These are phyloP conservation scores for Butyriboletus loyo DNA, from an alignment of 768 basidiomycete genomes.

Conservation along the genomic window DNA sequence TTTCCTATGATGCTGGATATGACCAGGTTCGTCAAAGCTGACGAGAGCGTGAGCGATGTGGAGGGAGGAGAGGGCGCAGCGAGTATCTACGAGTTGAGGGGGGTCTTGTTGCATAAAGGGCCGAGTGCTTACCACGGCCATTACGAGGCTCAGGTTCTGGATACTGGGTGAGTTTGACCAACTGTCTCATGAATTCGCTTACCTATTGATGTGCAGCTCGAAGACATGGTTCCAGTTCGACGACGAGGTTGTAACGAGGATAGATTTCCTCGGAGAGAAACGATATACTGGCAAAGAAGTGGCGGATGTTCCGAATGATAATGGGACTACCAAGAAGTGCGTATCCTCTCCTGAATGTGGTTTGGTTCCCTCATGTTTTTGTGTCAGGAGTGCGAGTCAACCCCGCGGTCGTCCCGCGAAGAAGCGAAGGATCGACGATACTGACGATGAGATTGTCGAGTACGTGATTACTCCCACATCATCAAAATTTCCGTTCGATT, in stretches of 20 bases:
- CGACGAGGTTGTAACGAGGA: slow-evolving; percentile 77
- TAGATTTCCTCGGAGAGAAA: slow-evolving; percentile 52
- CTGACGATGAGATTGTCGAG: slow-evolving; percentile 48
- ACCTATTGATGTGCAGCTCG: slow-evolving; percentile 39
- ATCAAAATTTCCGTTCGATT: slow-evolving; percentile 14
- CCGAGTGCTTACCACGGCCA: slow-evolving; percentile 90
- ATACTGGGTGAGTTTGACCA: slow-evolving; percentile 50
- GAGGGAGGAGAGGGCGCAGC: slow-evolving; percentile 17
- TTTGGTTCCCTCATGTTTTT: not conserved
- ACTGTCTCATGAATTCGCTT: not conserved
- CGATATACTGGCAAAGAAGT: slow-evolving; percentile 30
- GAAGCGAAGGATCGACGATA: slow-evolving; percentile 55
- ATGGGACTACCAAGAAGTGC: slow-evolving; percentile 27
- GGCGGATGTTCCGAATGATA: slow-evolving; percentile 26
- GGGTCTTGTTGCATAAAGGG: slow-evolving; percentile 87
- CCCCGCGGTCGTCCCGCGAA: slow-evolving; percentile 41
- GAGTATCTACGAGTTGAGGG: slow-evolving; percentile 76
- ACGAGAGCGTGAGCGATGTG: slow-evolving; percentile 25
- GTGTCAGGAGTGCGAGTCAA: slow-evolving; percentile 26
- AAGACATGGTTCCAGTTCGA: slow-evolving; percentile 89
- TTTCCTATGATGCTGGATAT: slow-evolving; percentile 78
- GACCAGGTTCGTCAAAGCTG: slow-evolving; percentile 49
- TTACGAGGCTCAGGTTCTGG: slow-evolving; percentile 83
- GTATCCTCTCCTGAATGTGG: slow-evolving; percentile 5
- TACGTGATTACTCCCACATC: slow-evolving; percentile 21